These are phyloP conservation scores for Shiraia bambusicola DNA, from an alignment of 2,329 filamentous ascomycete species.

Conservation along the genomic window DNA sequence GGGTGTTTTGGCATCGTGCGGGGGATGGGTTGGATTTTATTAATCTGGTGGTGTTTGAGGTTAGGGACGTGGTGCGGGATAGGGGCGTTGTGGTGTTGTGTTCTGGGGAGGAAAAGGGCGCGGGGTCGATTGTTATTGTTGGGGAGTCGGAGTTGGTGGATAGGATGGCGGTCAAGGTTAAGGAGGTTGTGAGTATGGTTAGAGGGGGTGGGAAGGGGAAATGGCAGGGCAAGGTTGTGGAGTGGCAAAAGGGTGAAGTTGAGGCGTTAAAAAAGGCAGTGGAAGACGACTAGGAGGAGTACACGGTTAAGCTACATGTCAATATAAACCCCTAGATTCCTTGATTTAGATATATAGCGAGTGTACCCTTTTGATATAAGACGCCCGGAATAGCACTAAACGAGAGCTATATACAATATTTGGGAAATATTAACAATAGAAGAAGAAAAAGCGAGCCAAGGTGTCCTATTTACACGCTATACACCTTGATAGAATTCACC, in stretches of 20 bases:
- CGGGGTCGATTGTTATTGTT: slow-evolving; percentile 31
- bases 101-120: slow-evolving; percentile 29
- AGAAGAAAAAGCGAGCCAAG: not conserved
- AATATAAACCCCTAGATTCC: not conserved
- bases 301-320: not conserved
- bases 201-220: slow-evolving; percentile 40
- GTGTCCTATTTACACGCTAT: slow-evolving; percentile 26
- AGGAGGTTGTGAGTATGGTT: slow-evolving; percentile 24
- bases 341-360: not conserved
- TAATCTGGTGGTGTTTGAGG: slow-evolving; percentile 29
- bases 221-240: slow-evolving; percentile 38
- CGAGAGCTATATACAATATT: too few relatives aligned
- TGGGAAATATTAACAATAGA: not conserved
- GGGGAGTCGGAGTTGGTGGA: slow-evolving; percentile 31
- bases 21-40: slow-evolving; percentile 35
- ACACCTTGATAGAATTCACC: slow-evolving; percentile 44
- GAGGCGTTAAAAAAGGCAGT: slow-evolving; percentile 28
- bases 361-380: not conserved
- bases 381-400: too few relatives aligned
- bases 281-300: slow-evolving; percentile 7
- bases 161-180: slow-evolving; percentile 24
- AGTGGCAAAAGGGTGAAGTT: slow-evolving; percentile 38
- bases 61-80: slow-evolving; percentile 28
- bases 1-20: slow-evolving; percentile 28
- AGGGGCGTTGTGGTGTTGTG: slow-evolving; percentile 27